Percentiles rank a stretch among this genome's conserved stretches.
phyloP scores from a whole-genome alignment of 371 early-diverging fungal species.

The Mycotypha africana region DNA sequence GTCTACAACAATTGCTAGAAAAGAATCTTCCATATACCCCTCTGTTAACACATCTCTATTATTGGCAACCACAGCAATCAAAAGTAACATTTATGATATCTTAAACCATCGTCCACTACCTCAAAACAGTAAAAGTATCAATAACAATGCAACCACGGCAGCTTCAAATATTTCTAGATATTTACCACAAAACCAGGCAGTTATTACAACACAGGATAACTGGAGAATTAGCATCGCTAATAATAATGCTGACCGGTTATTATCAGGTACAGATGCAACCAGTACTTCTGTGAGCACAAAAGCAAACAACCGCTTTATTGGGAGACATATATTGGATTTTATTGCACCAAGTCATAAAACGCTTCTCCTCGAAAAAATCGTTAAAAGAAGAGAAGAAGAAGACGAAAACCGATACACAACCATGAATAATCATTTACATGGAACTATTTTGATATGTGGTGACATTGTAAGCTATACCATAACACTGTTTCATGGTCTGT shows the following conservation, averaged over 20 bases:
- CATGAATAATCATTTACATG: slow-evolving; percentile 16
- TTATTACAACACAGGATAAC: slow-evolving; percentile 54
- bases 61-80: too few species aligned
- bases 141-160: neutral
- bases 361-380: slow-evolving; percentile 37
- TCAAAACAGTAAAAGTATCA: too few species aligned
- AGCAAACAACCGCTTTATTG: too few species aligned
- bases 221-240: slow-evolving; percentile 58
- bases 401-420: too few species aligned
- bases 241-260: slow-evolving; percentile 45
- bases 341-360: slow-evolving; percentile 47
- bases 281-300: too few species aligned
- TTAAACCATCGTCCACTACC: too few species aligned
- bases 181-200: slow-evolving; percentile 59
- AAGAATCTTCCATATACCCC: too few species aligned
- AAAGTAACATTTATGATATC: too few species aligned
- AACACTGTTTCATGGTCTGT: too few species aligned
- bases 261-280: too few species aligned
- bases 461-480: slow-evolving; percentile 62
- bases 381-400: slow-evolving; percentile 30
- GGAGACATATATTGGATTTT: slow-evolving; percentile 45
- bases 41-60: too few species aligned
- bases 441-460: slow-evolving; percentile 54
- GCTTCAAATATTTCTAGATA: slow-evolving; percentile 29
- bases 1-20: too few species aligned